Conservation (phyloP, 73 alveolate genomes). For the Tetrahymena borealis region DNA sequence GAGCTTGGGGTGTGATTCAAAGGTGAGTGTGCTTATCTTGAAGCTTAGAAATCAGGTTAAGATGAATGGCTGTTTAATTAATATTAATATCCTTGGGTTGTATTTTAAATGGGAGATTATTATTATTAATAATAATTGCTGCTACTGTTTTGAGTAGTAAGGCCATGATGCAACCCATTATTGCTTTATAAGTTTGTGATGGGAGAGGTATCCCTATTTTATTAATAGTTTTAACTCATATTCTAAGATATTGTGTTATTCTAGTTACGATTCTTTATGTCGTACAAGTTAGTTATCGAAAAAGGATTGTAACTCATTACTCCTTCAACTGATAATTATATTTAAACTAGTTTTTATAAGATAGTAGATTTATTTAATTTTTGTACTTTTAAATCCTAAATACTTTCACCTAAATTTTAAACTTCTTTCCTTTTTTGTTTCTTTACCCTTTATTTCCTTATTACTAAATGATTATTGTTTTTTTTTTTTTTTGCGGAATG, state of each 20-base stretch:
- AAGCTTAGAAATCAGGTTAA: neutral
- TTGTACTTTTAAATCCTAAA: too few species aligned
- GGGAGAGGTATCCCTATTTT: neutral
- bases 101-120: neutral
- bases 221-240: neutral
- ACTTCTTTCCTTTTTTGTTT: too few species aligned
- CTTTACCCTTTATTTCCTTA: neutral
- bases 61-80: neutral
- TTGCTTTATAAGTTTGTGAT: neutral
- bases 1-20: neutral
- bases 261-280: neutral
- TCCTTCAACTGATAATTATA: too few species aligned
- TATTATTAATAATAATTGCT: neutral
- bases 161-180: neutral
- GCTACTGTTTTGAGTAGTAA: neutral
- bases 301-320: neutral
- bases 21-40: neutral
- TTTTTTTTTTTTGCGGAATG: neutral
- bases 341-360: too few species aligned
- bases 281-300: neutral
- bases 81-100: neutral
- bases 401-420: too few species aligned
- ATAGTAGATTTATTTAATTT: too few species aligned
- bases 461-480: neutral
- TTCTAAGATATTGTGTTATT: neutral